Conservation (phyloP, 2,329 filamentous ascomycete genomes). For the Cercospora zeae-maydis region DNA sequence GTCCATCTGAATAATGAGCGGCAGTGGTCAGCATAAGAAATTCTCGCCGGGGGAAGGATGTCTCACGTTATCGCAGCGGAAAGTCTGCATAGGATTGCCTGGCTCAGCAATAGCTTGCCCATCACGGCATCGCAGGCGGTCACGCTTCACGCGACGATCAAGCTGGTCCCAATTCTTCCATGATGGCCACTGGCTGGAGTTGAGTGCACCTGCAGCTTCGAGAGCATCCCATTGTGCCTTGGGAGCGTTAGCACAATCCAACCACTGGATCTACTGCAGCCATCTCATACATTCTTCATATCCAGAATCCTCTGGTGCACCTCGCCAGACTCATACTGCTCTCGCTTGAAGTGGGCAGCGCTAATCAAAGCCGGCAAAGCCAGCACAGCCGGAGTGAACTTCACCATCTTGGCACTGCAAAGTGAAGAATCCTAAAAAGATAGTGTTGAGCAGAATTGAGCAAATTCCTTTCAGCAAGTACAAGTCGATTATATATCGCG, state of each 20-base stretch:
- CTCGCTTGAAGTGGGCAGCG: constrained; percentile 25
- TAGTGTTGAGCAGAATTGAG: constrained; percentile 6
- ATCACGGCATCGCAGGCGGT: constrained; percentile 36
- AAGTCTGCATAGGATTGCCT: constrained; percentile 37
- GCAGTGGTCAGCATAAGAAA: neutral
- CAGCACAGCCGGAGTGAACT: constrained; percentile 16
- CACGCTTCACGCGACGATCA: constrained; percentile 20
- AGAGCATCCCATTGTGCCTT: constrained; percentile 28
- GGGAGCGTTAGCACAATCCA: neutral
- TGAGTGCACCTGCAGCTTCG: constrained; percentile 19
- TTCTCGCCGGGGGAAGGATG: neutral
- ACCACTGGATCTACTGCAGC: neutral
- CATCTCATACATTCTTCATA: constrained; percentile 31
- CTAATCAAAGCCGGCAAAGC: constrained; percentile 14
- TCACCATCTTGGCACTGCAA: constrained; percentile 18
- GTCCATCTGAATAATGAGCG: constrained; percentile 31
- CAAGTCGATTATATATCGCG: neutral
- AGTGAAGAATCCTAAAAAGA: neutral
- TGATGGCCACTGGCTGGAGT: constrained; percentile 20
- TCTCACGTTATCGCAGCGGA: constrained; percentile 39
- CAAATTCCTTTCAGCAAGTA: neutral
- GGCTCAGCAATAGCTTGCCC: constrained; percentile 39
- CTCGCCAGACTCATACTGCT: constrained; percentile 41
- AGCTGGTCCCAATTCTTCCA: constrained; percentile 40
- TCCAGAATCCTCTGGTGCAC: constrained; percentile 38